Evolutionary conservation across 2,329 filamentous ascomycete genomes (phyloP), one percentile per base, ranked within the genome.

Genomic region (Didymella segeticola): DNA sequence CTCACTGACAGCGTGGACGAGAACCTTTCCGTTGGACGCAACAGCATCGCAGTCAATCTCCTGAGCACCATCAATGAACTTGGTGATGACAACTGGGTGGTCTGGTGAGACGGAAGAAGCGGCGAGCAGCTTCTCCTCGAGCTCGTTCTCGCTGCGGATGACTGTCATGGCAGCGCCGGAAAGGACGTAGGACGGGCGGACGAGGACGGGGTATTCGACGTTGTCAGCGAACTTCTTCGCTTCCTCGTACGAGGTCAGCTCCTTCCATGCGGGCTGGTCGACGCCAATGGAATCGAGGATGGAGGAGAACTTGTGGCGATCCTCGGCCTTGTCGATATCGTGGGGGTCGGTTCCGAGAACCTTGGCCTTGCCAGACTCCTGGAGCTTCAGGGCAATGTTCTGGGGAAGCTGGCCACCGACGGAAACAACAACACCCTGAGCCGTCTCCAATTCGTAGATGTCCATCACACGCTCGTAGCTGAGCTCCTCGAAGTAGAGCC

Each of bases 81-180:
- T 96, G 70, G 89, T 96, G 75, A 99, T 98, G 51, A 99, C 95
- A 33, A 99, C 95, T 2, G 95, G 95, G 79, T 99, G 92, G 73
- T 99, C 95, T 14, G 95, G 93, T 14, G 92, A 96, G 58, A 98
- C 95, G 53, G 87, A 88, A 74, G 88, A 89, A 46, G 95, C 95
- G 60, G 93, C 93, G 71, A 91, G 85, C 6, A 99, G 88, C 83
- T 98, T 98, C 61, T 96, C 90, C 80, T 96, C 91, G 53, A 99
- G 87, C 72, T 99, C 93, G 63, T 88, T 87, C 65, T 92, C 84
- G 76, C 87, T 90, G 73, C 86, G 88, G 69, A 99, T 97, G 66
- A 98, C 95, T 47, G 91, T 98, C 95, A 99, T 99, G 71, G 95
- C 95, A 65, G 95, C 95, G 75, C 95, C 95, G 27, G 95, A 98